Evolutionary conservation across 345 rosid genomes (phyloP).

Genomic region (Corchorus capsularis): DNA sequence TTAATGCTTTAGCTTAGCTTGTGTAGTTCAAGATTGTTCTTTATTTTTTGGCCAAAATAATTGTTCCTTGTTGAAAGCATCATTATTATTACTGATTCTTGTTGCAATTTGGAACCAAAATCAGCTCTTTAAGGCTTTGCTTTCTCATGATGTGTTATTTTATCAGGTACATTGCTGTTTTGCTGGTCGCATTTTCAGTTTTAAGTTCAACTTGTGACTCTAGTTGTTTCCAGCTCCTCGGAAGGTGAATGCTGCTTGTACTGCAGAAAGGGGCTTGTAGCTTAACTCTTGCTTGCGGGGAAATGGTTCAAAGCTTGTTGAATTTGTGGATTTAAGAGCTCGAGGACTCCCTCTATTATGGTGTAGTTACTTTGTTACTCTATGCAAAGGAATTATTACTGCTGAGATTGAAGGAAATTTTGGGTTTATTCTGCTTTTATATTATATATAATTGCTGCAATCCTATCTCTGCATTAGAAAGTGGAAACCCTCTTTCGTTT

Average conservation of each 20-base stretch:
- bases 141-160: constrained; percentile 21
- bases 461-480: constrained; percentile 23
- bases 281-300: not conserved
- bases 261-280: constrained; percentile 15
- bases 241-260: not conserved
- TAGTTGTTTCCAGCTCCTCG: not conserved
- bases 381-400: not conserved
- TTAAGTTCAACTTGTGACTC: not conserved
- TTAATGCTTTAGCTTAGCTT: constrained; percentile 40
- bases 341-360: not conserved
- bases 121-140: constrained; percentile 19
- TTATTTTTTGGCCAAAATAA: no score
- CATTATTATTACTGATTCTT: constrained; percentile 25
- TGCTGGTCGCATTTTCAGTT: constrained; percentile 18
- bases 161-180: constrained; percentile 27
- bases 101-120: constrained; percentile 26
- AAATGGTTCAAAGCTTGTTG: constrained; percentile 17
- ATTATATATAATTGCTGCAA: constrained; percentile 21
- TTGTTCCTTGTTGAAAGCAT: constrained; percentile 25
- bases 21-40: constrained; percentile 27
- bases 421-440: constrained; percentile 20
- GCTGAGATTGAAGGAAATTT: constrained; percentile 5
- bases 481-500: constrained; percentile 14
- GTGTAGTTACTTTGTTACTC: constrained; percentile 18
- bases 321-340: constrained; percentile 17